Evolutionary conservation across 2,329 filamentous ascomycete genomes (phyloP).

Genomic region (Cladosporium sp.): DNA sequence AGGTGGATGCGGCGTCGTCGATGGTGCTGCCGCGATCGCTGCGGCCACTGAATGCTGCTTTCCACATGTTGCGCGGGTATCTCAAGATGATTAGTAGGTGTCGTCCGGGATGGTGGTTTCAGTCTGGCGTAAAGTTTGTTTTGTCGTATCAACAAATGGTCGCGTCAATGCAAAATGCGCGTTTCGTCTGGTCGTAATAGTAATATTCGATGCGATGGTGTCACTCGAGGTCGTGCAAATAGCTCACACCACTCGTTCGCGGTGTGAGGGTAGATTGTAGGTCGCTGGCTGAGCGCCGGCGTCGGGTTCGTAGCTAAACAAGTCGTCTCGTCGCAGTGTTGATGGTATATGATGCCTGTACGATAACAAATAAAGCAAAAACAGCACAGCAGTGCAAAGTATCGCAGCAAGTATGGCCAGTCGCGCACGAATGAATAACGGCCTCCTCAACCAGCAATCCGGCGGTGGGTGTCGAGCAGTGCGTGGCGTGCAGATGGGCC

Average conservation of each 20-base stretch:
- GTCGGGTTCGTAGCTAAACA: slow-evolving; percentile 1
- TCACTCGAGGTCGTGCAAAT: slow-evolving; percentile 1
- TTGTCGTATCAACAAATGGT: slow-evolving; percentile 2
- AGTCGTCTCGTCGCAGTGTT: slow-evolving; percentile 4
- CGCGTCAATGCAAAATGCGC: slow-evolving; percentile 1
- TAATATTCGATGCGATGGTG: neutral
- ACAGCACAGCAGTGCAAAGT: neutral
- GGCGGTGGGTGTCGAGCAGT: neutral
- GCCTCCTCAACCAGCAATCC: neutral
- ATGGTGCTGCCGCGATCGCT: slow-evolving; percentile 23
- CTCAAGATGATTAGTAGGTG: neutral
- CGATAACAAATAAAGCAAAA: neutral
- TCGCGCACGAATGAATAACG: neutral
- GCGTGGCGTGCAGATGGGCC: neutral
- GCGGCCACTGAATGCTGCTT: slow-evolving; percentile 31
- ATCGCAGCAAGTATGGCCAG: slow-evolving; percentile 1
- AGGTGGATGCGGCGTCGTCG: slow-evolving; percentile 22
- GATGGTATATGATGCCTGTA: slow-evolving; percentile 4
- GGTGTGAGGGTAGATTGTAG: neutral
- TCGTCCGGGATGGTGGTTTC: neutral
- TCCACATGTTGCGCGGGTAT: slow-evolving; percentile 26
- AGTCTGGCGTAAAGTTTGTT: slow-evolving; percentile 1
- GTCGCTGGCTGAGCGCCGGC: neutral
- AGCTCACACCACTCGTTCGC: neutral
- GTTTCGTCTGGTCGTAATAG: slow-evolving; percentile 7